Evolutionary conservation across 306 rosid genomes (phyloP), one percentile per base, ranked within the genome.

Genomic region (Cucurbita argyrosperma): DNA sequence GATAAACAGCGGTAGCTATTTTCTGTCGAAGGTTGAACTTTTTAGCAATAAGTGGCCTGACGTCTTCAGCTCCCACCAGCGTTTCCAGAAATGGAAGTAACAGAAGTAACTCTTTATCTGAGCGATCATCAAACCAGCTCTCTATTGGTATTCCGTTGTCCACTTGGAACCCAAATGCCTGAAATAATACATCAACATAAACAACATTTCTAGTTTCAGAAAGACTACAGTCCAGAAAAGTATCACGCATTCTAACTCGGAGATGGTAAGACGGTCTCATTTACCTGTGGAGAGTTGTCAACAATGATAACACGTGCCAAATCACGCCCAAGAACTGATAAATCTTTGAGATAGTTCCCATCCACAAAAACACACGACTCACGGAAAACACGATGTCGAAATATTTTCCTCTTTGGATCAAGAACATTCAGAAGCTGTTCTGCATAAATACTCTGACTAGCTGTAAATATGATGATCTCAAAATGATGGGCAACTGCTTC

Each of bases 81-180:
- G 96, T 89, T 88, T 95, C 99, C 92, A 95, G 80, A 75, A 95
- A 95, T 0, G 99, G 97, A 52, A 95, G 90, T 37, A 95, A 77
- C 11, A 38, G 73, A 54, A 91, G 85, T 86, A 95, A 79, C 69
- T 91, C 97, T 79, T 76, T 83, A 79, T 95, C 99, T 1, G 88
- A 85, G 58, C 89, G 89, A 83, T 95, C 97, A 19, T 95, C 96
- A 26, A 88, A 95, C 99, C 99, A 95, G 87, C 99, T 95, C 86
- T 95, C 99, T 52, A 95, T 95, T 3, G 99, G 99, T 80, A 95
- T 88, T 71, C 99, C 99, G 80, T 95, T 95, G 82, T 95, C 97
- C 79, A 95, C 99, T 84, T 95, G 99, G 82, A 89, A 95, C 54
- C 99, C 99, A 75, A 95, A 95, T 62, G 99, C 97, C 99, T 91